Base-by-base conservation (phyloP, 2,329 filamentous ascomycete genomes). In the Fusarium hostae region DNA sequence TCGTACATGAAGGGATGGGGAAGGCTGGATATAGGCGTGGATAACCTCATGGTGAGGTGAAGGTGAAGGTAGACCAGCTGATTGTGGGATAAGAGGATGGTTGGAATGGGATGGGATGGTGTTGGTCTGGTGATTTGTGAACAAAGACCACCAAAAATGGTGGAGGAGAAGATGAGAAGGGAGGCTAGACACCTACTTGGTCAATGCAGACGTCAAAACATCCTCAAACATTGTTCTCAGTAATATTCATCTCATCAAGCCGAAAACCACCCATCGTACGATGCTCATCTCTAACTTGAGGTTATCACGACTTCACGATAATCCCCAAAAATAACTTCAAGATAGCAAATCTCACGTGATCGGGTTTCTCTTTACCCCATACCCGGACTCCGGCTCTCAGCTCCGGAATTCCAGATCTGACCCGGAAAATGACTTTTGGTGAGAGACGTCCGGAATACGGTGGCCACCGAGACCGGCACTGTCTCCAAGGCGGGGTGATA, bases 1-100 rank as follows among this genome's bases (percentile, higher is more conserved):
- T 66, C 70, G 65, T 72, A 72, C 69, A 72, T 72, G 68, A 66
- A 50, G 54, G 68, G 54, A 65, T 68, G 48, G 26, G 26, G 48
- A 51, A 68, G 64, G 58, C 51, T 68, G 64, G 65, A 41, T 40
- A 28, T 50, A 51, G 52, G 51, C 59, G 39, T 65, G 65, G 65
- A 69, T 69, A 65, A 39, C 59, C 37, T 67, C 64, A 67, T 51
- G 32, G 43, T n/a, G 30, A 39, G 11, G 35, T 48, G 40, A 60
- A 60, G 22, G 55, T 65, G 35, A 65, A 30, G 22, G 26, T 45
- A 66, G 24, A 22, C 60, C 44, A 30, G 39, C 35, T 52, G 58
- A 63, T 56, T 22, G 28, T 45, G 32, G 63, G 63, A 57, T 44
- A 63, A 63, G 50, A 30, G 12, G 35, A n/a, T 40, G 44, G 13